These are phyloP conservation scores for Cladochytrium replicatum DNA, from an alignment of 192 early-diverging fungal genomes.

Conservation along the genomic window DNA sequence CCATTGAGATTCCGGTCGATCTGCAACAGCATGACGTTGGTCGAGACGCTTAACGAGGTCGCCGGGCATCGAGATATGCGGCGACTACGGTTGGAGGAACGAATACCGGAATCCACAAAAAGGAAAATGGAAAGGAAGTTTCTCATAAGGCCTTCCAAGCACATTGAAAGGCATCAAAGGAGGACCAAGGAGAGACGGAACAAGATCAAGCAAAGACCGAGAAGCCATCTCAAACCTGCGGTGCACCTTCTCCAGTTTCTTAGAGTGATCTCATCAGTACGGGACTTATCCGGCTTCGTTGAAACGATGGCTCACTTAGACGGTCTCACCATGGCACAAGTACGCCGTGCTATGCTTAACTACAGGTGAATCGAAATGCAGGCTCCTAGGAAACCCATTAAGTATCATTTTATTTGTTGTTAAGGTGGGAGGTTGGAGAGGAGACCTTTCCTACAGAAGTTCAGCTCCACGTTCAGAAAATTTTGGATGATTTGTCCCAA, in stretches of 20 bases:
- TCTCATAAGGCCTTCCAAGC: too few species aligned
- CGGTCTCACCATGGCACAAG: slow-evolving; percentile 43
- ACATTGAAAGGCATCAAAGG: slow-evolving; percentile 60
- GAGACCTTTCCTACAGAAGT: slow-evolving; percentile 57
- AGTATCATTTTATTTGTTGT: too few species aligned
- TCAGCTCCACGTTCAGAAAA: slow-evolving; percentile 59
- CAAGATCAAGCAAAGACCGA: slow-evolving; percentile 66
- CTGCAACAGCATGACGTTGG: slow-evolving; percentile 63
- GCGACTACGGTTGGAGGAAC: too few species aligned
- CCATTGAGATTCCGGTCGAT: too few species aligned
- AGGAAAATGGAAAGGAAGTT: too few species aligned
- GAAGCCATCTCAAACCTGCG: slow-evolving; percentile 50
- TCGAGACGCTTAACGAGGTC: slow-evolving; percentile 79
- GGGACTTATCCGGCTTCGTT: slow-evolving; percentile 62
- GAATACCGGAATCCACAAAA: too few species aligned
- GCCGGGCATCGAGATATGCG: too few species aligned
- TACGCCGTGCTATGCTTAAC: slow-evolving; percentile 57
- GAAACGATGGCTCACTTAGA: slow-evolving; percentile 52
- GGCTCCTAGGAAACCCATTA: too few species aligned
- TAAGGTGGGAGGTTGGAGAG: slow-evolving; percentile 91
- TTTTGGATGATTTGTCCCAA: slow-evolving; percentile 59
- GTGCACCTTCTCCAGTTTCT: slow-evolving; percentile 74
- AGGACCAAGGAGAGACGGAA: slow-evolving; percentile 75
- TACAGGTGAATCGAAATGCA: too few species aligned
- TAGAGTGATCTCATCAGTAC: slow-evolving; percentile 66